Evolutionary conservation across 805 yeast species (phyloP).

Genomic region (Cyberlindnera lachancei): DNA sequence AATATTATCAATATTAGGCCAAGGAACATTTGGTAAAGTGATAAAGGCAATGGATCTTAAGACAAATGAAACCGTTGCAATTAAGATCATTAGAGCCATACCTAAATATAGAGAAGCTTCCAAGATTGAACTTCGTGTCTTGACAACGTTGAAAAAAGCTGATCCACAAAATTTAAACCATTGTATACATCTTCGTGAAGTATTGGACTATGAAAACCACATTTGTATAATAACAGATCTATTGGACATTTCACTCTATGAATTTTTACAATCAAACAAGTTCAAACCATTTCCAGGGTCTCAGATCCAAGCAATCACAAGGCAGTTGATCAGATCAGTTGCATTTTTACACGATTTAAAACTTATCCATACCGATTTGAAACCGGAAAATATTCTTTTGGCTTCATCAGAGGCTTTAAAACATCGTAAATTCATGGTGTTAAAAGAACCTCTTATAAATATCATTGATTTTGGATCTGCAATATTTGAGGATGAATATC

Average conservation of each 20-base stretch:
- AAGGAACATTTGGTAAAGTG: constrained; percentile 91
- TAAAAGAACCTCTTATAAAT: constrained; percentile 75
- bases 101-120: constrained; percentile 96
- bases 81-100: constrained; percentile 85
- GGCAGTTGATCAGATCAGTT: constrained; percentile 78
- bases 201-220: constrained; percentile 89
- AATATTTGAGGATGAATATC: constrained; percentile 88
- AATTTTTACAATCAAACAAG: constrained; percentile 77
- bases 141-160: constrained; percentile 58
- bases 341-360: constrained; percentile 85
- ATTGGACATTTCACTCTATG: constrained; percentile 78
- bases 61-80: constrained; percentile 58
- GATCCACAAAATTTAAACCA: constrained; percentile 63
- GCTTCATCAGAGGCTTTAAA: constrained; percentile 18
- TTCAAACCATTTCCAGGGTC: constrained; percentile 90
- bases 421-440: constrained; percentile 31
- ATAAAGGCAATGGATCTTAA: constrained; percentile 70
- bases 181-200: constrained; percentile 82
- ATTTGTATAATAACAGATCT: constrained; percentile 90
- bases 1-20: constrained; percentile 68
- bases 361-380: constrained; percentile 90
- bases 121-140: constrained; percentile 79
- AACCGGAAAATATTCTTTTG: constrained; percentile 83
- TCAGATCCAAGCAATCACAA: constrained; percentile 83
- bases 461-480: constrained; percentile 98